These are phyloP conservation scores for Alternaria triticina DNA, from an alignment of 2,329 filamentous ascomycete genomes.

Conservation along the genomic window DNA sequence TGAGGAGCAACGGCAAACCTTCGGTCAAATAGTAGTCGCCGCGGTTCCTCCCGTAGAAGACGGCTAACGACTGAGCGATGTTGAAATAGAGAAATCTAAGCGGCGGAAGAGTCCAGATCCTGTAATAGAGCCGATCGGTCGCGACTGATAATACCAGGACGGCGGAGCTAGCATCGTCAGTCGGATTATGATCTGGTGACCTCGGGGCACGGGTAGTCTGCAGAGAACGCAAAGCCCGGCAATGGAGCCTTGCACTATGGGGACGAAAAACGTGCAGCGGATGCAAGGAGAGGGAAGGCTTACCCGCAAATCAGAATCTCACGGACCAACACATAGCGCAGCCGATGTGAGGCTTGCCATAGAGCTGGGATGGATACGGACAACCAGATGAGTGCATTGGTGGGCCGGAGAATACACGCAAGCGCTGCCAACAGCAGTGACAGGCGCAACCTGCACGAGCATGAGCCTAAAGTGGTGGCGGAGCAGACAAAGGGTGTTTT, in stretches of 20 bases:
- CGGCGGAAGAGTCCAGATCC: slow-evolving; percentile 85
- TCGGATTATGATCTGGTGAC: slow-evolving; percentile 20
- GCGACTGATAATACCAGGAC: slow-evolving; percentile 69
- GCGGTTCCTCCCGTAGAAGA: slow-evolving; percentile 90
- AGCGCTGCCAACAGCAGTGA: slow-evolving; percentile 78
- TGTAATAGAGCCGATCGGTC: slow-evolving; percentile 81
- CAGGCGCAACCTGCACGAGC: slow-evolving; percentile 46
- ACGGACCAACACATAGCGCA: slow-evolving; percentile 62
- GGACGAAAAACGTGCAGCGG: slow-evolving; percentile 17
- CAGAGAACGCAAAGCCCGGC: slow-evolving; percentile 5
- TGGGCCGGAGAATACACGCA: slow-evolving; percentile 86
- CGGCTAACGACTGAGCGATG: slow-evolving; percentile 81
- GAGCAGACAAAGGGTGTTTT: slow-evolving; percentile 2
- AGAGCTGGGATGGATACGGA: slow-evolving; percentile 65
- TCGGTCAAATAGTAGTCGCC: slow-evolving; percentile 94
- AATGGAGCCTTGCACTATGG: slow-evolving; percentile 4
- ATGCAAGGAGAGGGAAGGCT: slow-evolving; percentile 28
- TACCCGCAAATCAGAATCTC: slow-evolving; percentile 69
- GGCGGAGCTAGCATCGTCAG: slow-evolving; percentile 52
- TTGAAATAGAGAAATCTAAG: slow-evolving; percentile 91
- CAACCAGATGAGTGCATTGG: slow-evolving; percentile 86
- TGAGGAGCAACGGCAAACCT: slow-evolving; percentile 85
- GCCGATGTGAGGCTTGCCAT: slow-evolving; percentile 51
- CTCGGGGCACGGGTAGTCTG: slow-evolving; percentile 10
- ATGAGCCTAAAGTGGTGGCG: slow-evolving; percentile 26